Conservation (phyloP, 371 early-diverging fungal species). For the Rhizomucor pusillus region DNA sequence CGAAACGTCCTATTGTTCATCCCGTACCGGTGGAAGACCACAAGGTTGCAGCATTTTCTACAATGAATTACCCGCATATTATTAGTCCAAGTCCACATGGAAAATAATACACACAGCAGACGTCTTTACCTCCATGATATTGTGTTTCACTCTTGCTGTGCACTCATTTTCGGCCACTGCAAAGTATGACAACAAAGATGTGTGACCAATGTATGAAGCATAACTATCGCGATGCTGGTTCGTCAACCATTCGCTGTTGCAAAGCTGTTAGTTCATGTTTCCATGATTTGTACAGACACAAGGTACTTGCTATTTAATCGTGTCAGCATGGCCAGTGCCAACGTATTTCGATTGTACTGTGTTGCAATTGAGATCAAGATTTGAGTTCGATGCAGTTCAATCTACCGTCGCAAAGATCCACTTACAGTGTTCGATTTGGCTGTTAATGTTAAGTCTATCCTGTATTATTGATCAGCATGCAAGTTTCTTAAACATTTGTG, state of each 20-base stretch:
- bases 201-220: slow-evolving; percentile 79
- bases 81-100: not conserved
- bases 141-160: slow-evolving; percentile 69
- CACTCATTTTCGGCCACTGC: slow-evolving; percentile 87
- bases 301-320: slow-evolving; percentile 72
- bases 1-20: slow-evolving; percentile 36
- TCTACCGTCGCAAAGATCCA: not conserved
- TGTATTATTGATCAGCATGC: slow-evolving; percentile 13
- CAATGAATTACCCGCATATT: not conserved
- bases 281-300: not conserved
- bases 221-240: slow-evolving; percentile 86
- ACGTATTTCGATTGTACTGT: slow-evolving; percentile 84
- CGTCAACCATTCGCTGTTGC: slow-evolving; percentile 76
- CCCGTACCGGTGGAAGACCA: slow-evolving; percentile 61
- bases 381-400: not conserved
- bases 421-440: slow-evolving; percentile 81
- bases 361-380: not conserved
- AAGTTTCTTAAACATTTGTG: too few relatives aligned
- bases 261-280: not conserved
- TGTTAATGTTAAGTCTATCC: slow-evolving; percentile 77
- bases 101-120: not conserved
- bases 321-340: slow-evolving; percentile 94
- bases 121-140: slow-evolving; percentile 65
- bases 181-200: slow-evolving; percentile 69
- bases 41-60: slow-evolving; percentile 84